phyloP scores from a whole-genome alignment of 164 flowering plant genomes.

The Vitis cinerea region DNA sequence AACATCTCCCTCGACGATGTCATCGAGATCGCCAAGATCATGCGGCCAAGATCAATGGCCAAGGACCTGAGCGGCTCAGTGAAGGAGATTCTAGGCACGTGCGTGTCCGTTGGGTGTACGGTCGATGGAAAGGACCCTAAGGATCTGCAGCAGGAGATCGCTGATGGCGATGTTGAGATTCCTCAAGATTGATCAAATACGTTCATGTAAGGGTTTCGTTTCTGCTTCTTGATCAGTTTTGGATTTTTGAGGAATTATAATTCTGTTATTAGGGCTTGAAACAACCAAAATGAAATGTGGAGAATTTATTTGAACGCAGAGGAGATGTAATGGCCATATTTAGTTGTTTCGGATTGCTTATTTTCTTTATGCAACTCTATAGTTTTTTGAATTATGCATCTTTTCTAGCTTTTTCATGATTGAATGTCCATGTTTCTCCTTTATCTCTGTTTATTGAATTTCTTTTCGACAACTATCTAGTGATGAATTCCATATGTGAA shows the following conservation, averaged over 20 bases:
- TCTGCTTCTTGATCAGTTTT: constrained; percentile 12
- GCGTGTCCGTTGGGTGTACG: constrained; percentile 63
- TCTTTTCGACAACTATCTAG: too few species aligned
- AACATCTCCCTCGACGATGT: constrained; percentile 58
- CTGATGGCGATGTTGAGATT: constrained; percentile 49
- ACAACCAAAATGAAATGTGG: too few species aligned
- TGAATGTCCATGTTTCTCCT: too few species aligned
- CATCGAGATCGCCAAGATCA: constrained; percentile 54
- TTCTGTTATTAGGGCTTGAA: background rate
- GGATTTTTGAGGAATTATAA: background rate
- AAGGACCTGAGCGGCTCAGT: constrained; percentile 51
- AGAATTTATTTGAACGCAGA: background rate
- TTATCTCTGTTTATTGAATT: too few species aligned
- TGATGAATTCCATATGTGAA: too few species aligned
- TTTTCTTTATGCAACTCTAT: background rate
- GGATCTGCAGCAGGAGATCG: constrained; percentile 55
- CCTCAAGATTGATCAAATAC: constrained; percentile 19
- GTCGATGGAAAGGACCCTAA: constrained; percentile 59
- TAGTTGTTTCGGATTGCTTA: background rate
- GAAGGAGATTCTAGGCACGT: constrained; percentile 61
- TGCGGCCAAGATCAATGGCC: constrained; percentile 58
- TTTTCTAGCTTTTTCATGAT: background rate
- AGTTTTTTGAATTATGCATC: background rate
- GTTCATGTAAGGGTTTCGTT: background rate
- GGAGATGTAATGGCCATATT: constrained; percentile 11